Evolutionary conservation across 1,284 basidiomycete species (phyloP), one percentile per base, ranked within the genome.

Genomic region (Tilletia setariae): DNA sequence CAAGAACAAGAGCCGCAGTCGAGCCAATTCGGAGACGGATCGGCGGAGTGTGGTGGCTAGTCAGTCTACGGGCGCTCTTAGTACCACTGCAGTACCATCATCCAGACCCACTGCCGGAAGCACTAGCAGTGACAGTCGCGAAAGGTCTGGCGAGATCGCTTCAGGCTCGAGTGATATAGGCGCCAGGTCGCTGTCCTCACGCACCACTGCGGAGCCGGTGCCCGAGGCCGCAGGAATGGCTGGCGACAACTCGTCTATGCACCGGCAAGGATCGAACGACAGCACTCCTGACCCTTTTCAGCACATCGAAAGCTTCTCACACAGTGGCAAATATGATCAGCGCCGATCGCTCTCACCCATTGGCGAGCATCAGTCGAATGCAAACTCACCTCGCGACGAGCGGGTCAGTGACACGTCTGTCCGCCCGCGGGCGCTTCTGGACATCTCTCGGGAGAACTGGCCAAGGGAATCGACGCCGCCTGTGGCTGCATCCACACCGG

Each of bases 1-100:
- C 40, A 76, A 73, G 56, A 61, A 61, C 15, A 61, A 61, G 56
- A 61, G 32, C 15, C 28, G 56, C 30, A 61, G 56, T 35, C 56
- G 56, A 16, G 56, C 56, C 25, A 61, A 30, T 21, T 61, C 56
- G 56, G 56, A 61, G 56, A 30, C 35, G 2, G 56, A 61, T 11
- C 28, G n/a, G 56, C 25, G 56, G 1, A 61, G 56, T 40, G 28
- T 35, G 4, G 56, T 30, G 28, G 21, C 56, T 11, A 61, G 56
- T 28, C 51, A 28, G 16, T 53, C 51, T 25, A 11, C 11, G 35
- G 35, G 35, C 11, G 35, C 6, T 11, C 35, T 40, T 4, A 40
- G 35, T 11, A 40, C 35, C 6, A 49, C 16, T 16, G 35, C 35
- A 40, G 35, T 11, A 40, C 35, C 35, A 40, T 11, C 35, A 6